A percentile compares a stretch with the other conserved stretches of the same genome.
Evolutionary conservation across 2,329 filamentous ascomycete genomes (phyloP).

Genomic region (Fusarium guadeloupense): DNA sequence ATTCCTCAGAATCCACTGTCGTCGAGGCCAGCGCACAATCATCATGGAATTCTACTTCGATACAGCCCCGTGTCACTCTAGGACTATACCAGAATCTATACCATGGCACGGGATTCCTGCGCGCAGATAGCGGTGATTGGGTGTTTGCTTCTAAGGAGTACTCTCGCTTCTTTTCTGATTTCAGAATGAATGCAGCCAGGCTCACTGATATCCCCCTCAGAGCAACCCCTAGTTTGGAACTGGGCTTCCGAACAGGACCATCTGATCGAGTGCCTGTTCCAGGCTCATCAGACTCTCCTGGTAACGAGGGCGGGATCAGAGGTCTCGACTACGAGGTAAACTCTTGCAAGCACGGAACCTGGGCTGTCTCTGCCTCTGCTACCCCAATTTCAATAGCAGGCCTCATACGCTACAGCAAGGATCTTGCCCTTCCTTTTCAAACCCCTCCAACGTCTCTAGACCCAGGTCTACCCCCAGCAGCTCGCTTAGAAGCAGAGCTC

Average conservation of each 20-base stretch:
- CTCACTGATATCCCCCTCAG: slow-evolving; percentile 44
- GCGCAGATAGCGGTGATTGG: slow-evolving; percentile 56
- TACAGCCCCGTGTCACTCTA: slow-evolving; percentile 44
- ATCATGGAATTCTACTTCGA: slow-evolving; percentile 26
- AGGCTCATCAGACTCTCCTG: slow-evolving; percentile 23
- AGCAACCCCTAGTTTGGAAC: slow-evolving; percentile 51
- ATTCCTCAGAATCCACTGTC: slow-evolving; percentile 45
- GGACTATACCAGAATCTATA: slow-evolving; percentile 49
- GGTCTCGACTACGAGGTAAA: slow-evolving; percentile 47
- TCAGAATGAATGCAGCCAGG: slow-evolving; percentile 46
- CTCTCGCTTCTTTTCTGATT: slow-evolving; percentile 47
- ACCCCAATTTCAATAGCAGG: slow-evolving; percentile 44
- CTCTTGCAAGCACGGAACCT: slow-evolving; percentile 48
- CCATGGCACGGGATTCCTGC: slow-evolving; percentile 50
- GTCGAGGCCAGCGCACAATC: slow-evolving; percentile 50
- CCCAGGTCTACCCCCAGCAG: slow-evolving; percentile 22
- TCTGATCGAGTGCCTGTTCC: slow-evolving; percentile 15
- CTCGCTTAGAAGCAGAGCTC: slow-evolving; percentile 56
- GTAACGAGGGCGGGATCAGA: slow-evolving; percentile 49
- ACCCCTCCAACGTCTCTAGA: slow-evolving; percentile 19
- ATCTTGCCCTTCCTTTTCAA: slow-evolving; percentile 46
- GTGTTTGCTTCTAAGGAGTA: slow-evolving; percentile 40
- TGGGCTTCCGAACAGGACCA: slow-evolving; percentile 51
- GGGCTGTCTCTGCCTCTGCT: slow-evolving; percentile 53
- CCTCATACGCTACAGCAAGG: slow-evolving; percentile 47